Percentiles rank a stretch among this genome's conserved stretches.
Conservation (phyloP, 306 rosid genomes). For the Lablab purpureus region DNA sequence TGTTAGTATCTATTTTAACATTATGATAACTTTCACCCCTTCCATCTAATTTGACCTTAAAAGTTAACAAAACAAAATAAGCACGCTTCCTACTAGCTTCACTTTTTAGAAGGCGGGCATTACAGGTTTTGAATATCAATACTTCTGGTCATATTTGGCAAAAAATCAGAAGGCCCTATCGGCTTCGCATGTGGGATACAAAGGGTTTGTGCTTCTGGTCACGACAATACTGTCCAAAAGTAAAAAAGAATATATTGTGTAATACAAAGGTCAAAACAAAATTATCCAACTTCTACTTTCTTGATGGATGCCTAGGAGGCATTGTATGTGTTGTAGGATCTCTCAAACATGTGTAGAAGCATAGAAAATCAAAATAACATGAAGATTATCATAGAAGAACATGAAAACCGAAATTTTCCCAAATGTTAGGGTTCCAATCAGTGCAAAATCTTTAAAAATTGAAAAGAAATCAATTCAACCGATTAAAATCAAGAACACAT, state of each 20-base stretch:
- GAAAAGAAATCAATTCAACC: too few species aligned
- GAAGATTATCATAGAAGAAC: too few species aligned
- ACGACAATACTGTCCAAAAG: not conserved
- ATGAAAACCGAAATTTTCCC: too few species aligned
- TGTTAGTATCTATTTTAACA: constrained; percentile 1
- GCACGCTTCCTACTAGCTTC: not conserved
- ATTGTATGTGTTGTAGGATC: too few species aligned
- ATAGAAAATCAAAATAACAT: too few species aligned
- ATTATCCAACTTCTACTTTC: constrained; percentile 3
- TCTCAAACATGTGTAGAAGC: too few species aligned
- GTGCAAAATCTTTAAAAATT: too few species aligned
- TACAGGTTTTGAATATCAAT: not conserved
- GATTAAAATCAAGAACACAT: too few species aligned
- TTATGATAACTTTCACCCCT: constrained; percentile 1
- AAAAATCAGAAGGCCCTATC: not conserved
- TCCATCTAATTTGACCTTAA: not conserved
- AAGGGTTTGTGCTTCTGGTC: not conserved
- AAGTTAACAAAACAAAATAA: not conserved
- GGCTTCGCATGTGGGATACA: not conserved
- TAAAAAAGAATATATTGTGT: not conserved
- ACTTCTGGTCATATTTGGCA: not conserved
- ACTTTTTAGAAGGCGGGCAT: not conserved
- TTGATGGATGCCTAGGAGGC: too few species aligned
- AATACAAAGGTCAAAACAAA: not conserved
- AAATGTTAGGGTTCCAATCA: too few species aligned